Base-by-base conservation (phyloP, 2,329 filamentous ascomycete genomes). In the Alternaria novae-zelandiae region DNA sequence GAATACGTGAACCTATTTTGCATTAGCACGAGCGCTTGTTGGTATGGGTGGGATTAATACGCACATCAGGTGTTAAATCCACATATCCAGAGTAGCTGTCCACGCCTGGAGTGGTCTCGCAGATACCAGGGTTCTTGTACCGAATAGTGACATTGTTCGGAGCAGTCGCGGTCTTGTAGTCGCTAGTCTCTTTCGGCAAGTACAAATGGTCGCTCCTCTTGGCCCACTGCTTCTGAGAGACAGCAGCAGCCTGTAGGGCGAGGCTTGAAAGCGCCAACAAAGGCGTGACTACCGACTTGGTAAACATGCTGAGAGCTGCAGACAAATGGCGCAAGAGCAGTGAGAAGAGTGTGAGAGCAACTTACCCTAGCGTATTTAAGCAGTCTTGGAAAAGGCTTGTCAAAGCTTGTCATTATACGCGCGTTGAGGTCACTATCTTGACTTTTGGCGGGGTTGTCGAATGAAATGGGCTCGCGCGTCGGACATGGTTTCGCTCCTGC, bases 41-140 rank as follows among this genome's bases (percentile, higher is more conserved):
- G 25, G 20, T 47, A 21, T 28, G 11, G 26, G 25, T 17, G 8
- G 9, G 23, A 17, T 41, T 15, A 12, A 21, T 45, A 65, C 69
- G 9, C 30, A 70, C 68, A 54, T 71, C 73, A 6, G 76, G 75
- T 13, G 74, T 64, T 11, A 79, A 67, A 32, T 87, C 74, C 20
- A 79, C 69, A 32, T 78, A 83, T 43, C 82, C 83, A 46, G 81
- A 79, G 67, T 85, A 86, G 17, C 73, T 76, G 51, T 84, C 82
- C 43, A 86, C 84, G 7, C 84, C 84, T 3, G 82, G 82, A 2
- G 84, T 86, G 0, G 84, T 86, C 74, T 86, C 84, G 66, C 84
- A 86, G 30, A 86, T 78, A 5, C 82, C 84, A 7, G 86, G 85
- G 73, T 86, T 80, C 73, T 85, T 86, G 74, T 85, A 86, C 3